Evolutionary conservation across 208 protist genomes (phyloP).

Genomic region (Leishmania amazonensis): DNA sequence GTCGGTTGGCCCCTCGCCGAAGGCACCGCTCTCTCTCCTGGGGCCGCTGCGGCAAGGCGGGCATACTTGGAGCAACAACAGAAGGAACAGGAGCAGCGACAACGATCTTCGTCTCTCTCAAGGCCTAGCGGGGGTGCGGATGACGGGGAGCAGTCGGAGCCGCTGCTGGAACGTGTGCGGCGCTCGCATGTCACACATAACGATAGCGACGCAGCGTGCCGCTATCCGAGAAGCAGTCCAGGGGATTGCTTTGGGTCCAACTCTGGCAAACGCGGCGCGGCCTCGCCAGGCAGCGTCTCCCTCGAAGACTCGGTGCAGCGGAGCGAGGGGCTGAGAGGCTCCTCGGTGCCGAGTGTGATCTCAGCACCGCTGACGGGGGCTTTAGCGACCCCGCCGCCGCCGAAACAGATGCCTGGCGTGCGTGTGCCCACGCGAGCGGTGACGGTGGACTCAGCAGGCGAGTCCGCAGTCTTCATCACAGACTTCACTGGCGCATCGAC

Average conservation of each 20-base stretch:
- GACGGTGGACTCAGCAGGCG: not conserved
- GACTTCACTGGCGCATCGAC: not conserved
- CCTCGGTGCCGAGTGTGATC: not conserved
- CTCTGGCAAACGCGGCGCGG: not conserved
- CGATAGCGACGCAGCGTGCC: not conserved
- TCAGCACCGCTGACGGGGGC: not conserved
- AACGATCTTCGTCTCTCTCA: not conserved
- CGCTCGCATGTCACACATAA: not conserved
- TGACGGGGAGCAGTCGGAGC: not conserved
- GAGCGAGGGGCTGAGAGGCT: constrained; percentile 10
- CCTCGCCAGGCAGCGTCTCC: not conserved
- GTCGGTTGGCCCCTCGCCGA: not conserved
- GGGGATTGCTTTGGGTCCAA: not conserved
- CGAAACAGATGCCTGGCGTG: not conserved
- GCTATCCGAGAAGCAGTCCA: constrained; percentile 10
- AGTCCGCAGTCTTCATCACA: not conserved
- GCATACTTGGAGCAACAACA: constrained; percentile 31
- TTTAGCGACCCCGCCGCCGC: not conserved
- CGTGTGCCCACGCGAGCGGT: not conserved
- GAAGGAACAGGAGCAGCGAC: constrained; percentile 1
- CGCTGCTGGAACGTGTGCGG: not conserved
- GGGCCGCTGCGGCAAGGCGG: constrained; percentile 23
- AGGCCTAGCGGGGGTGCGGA: not conserved
- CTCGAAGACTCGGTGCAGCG: constrained; percentile 19
- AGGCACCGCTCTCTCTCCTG: constrained; percentile 15